Percentiles rank a stretch among this genome's conserved stretches.
These are phyloP conservation scores for Mycena kentingensis DNA, from an alignment of 768 basidiomycete species.

Conservation along the genomic window DNA sequence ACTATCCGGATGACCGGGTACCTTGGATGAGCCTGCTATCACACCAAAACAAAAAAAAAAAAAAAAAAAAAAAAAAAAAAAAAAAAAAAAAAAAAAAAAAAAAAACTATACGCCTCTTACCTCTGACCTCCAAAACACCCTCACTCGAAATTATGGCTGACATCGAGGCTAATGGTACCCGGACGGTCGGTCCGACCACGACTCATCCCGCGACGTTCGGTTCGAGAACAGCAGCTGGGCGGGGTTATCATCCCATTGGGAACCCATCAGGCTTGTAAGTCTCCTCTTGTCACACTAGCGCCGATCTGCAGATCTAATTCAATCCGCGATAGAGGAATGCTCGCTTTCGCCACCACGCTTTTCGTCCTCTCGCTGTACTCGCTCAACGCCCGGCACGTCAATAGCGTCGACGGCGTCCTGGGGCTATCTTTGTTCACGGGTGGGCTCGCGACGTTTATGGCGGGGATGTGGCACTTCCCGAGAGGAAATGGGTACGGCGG, in stretches of 20 bases:
- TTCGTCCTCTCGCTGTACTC: constrained; percentile 61
- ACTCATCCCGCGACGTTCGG: background rate
- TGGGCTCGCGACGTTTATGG: constrained; percentile 65
- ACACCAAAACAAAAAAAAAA: too few species aligned
- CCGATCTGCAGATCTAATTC: background rate
- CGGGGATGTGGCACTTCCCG: constrained; percentile 65
- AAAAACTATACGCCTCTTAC: too few species aligned
- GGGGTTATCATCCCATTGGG: constrained; percentile 6
- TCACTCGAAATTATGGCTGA: too few species aligned
- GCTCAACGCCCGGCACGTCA: constrained; percentile 41
- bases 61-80: too few species aligned
- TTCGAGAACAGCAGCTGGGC: background rate
- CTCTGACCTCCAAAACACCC: too few species aligned
- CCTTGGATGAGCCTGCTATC: too few species aligned
- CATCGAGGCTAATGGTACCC: constrained; percentile 12
- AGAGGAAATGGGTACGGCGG: constrained; percentile 54
- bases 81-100: too few species aligned
- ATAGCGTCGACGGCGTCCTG: constrained; percentile 49
- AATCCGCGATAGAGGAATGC: constrained; percentile 45
- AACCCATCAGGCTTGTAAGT: constrained; percentile 13
- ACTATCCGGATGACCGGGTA: too few species aligned
- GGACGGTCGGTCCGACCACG: constrained; percentile 1
- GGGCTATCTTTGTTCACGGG: constrained; percentile 67
- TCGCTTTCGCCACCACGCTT: constrained; percentile 60
- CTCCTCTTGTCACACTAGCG: constrained; percentile 1